Conservation (phyloP, 805 yeast genomes). For the Saturnispora gosingensis region DNA sequence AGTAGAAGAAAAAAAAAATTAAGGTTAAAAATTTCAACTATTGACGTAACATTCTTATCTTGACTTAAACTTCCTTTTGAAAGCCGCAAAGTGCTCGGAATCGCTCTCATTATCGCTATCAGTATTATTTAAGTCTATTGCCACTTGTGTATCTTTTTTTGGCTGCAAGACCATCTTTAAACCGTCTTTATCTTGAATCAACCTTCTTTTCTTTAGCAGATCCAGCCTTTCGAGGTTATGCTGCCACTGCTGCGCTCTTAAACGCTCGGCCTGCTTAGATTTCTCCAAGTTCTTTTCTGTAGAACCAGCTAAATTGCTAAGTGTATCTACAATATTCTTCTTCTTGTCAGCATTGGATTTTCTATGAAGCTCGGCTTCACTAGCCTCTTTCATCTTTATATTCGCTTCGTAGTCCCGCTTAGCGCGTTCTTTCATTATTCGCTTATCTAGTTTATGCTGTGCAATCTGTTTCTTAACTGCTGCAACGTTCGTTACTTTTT, state of each 20-base stretch:
- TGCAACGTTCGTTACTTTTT: conserved; percentile 40
- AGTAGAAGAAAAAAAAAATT: neutral
- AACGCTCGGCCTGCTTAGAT: neutral
- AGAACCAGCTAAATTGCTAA: neutral
- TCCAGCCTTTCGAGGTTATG: conserved; percentile 1
- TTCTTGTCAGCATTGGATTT: neutral
- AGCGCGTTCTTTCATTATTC: conserved; percentile 28
- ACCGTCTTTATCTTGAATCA: neutral
- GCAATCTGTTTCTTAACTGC: conserved; percentile 32
- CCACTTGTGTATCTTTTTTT: neutral
- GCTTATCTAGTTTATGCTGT: conserved; percentile 30
- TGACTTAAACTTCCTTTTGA: neutral
- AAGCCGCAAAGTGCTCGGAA: neutral
- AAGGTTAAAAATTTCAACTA: neutral
- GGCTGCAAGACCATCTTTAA: neutral
- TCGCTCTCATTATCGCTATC: conserved; percentile 2
- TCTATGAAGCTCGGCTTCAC: conserved; percentile 1
- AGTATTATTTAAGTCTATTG: conserved; percentile 3
- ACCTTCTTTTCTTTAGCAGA: neutral
- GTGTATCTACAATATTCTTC: neutral
- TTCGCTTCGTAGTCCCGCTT: conserved; percentile 6
- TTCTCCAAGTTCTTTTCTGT: neutral
- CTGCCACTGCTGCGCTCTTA: neutral
- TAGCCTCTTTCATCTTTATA: neutral
- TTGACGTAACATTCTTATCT: neutral